phyloP scores from a whole-genome alignment of 345 rosid species.

The Draba incana region DNA sequence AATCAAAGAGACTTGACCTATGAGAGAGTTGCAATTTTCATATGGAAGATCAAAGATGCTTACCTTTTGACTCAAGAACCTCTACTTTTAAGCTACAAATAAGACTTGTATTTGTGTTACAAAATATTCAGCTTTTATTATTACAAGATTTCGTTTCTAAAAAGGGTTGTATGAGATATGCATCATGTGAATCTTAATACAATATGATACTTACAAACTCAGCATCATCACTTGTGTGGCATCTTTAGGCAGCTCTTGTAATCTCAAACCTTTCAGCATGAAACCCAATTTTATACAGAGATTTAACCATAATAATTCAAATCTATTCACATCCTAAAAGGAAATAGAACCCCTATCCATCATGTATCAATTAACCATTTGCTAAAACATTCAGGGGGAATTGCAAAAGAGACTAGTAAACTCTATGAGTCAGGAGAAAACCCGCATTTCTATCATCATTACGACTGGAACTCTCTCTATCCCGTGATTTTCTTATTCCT shows the following conservation, averaged over 20 bases:
- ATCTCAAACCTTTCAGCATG: slow-evolving; percentile 38
- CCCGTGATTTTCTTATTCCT: slow-evolving; percentile 27
- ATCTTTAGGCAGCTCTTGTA: not conserved
- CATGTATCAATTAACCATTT: slow-evolving; percentile 36
- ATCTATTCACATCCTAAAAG: slow-evolving; percentile 52
- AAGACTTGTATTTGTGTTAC: slow-evolving; percentile 23
- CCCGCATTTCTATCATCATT: slow-evolving; percentile 34
- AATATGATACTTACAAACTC: slow-evolving; percentile 13
- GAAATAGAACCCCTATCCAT: slow-evolving; percentile 28
- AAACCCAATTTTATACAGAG: slow-evolving; percentile 38
- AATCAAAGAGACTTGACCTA: not conserved
- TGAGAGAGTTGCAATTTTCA: slow-evolving; percentile 12
- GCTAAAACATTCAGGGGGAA: slow-evolving; percentile 34
- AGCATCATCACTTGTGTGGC: slow-evolving; percentile 9
- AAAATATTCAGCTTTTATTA: slow-evolving; percentile 17
- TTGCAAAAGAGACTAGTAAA: slow-evolving; percentile 26
- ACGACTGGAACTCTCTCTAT: slow-evolving; percentile 31
- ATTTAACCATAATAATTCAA: slow-evolving; percentile 37
- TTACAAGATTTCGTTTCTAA: slow-evolving; percentile 27
- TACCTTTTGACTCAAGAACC: not conserved
- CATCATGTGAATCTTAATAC: slow-evolving; percentile 7
- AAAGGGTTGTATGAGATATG: slow-evolving; percentile 4
- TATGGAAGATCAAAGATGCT: slow-evolving; percentile 11
- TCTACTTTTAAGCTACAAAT: slow-evolving; percentile 16
- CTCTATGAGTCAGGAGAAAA: slow-evolving; percentile 34